These are phyloP conservation scores for Aegilops umbellulata DNA, from an alignment of 176 grass and related monocot species.

Conservation along the genomic window DNA sequence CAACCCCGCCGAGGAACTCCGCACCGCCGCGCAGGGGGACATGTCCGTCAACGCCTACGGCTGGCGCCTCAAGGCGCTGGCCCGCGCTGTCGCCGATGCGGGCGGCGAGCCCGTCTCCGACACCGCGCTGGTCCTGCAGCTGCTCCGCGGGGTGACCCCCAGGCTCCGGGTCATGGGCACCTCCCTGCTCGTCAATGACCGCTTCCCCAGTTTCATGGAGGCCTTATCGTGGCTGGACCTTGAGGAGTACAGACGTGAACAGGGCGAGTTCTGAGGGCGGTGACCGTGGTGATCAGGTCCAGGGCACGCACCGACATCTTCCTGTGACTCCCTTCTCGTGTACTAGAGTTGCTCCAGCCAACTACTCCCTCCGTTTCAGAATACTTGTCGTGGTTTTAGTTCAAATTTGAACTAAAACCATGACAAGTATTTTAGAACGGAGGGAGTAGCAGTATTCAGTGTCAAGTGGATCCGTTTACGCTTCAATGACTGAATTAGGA, in stretches of 20 bases:
- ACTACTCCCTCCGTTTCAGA: too few relatives aligned
- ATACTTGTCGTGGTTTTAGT: too few relatives aligned
- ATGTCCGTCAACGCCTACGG: not conserved
- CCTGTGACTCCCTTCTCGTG: too few relatives aligned
- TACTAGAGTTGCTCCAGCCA: too few relatives aligned
- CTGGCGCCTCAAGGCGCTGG: not conserved
- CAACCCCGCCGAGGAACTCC: not conserved
- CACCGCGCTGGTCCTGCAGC: not conserved
- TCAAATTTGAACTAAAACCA: too few relatives aligned
- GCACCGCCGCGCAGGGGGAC: not conserved
- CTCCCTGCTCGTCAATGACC: not conserved
- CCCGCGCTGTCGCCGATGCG: not conserved
- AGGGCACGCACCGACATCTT: not conserved
- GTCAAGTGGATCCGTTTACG: too few relatives aligned
- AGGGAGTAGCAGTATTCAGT: too few relatives aligned
- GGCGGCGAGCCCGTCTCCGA: not conserved
- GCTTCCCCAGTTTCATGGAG: not conserved
- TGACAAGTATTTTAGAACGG: too few relatives aligned
- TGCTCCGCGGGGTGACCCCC: not conserved
- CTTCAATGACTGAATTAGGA: too few relatives aligned
- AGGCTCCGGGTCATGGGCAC: not conserved
- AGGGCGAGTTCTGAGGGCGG: not conserved
- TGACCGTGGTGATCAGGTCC: not conserved
- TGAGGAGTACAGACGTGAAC: not conserved
- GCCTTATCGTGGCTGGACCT: not conserved